A percentile compares a stretch with the other conserved stretches of the same genome.
Conservation (phyloP, 106 monocot species). For the Dendrobium chrysotoxum region DNA sequence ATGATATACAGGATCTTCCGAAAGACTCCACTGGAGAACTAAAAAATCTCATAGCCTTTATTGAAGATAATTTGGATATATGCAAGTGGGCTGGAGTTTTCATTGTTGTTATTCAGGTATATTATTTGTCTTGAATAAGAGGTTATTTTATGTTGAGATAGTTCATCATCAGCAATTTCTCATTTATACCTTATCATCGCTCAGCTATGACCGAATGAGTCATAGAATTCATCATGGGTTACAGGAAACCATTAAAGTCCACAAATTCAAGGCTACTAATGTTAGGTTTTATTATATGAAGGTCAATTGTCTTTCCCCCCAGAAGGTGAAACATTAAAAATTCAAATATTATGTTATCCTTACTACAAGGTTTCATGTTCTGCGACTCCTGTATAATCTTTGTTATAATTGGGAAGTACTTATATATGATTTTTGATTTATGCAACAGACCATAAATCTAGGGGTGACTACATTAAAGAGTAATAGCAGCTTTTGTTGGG, state of each 20-base stretch:
- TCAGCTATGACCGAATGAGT: neutral
- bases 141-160: neutral
- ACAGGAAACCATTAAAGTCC: neutral
- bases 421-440: neutral
- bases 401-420: neutral
- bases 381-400: neutral
- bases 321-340: neutral
- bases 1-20: slow-evolving; percentile 44
- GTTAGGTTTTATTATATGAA: neutral
- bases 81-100: slow-evolving; percentile 30
- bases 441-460: neutral
- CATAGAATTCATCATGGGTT: neutral
- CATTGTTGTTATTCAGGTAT: slow-evolving; percentile 51
- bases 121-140: neutral
- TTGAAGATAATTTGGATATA: slow-evolving; percentile 44
- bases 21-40: slow-evolving; percentile 61
- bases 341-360: neutral
- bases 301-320: neutral
- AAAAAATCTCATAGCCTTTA: slow-evolving; percentile 35
- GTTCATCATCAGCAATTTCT: neutral
- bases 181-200: neutral
- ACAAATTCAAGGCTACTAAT: neutral
- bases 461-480: neutral
- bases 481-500: neutral
- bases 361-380: neutral